Base-by-base conservation (phyloP, 2,329 filamentous ascomycete species). In the Gliomastix tumulicola region DNA sequence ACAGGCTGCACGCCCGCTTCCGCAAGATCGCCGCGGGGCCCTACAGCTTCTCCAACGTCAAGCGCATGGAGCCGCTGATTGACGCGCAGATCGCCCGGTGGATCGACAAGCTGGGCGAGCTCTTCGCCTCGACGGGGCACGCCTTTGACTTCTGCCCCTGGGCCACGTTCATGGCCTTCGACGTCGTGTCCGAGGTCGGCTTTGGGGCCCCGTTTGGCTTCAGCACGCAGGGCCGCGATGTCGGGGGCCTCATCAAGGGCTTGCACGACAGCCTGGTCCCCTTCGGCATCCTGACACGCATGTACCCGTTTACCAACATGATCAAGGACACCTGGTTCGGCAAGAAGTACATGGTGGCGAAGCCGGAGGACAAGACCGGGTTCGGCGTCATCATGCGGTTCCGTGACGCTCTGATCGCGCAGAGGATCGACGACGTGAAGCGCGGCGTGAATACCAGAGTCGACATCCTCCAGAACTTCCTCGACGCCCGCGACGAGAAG, bases 171-270 rank as follows among this genome's bases (percentile, higher is more conserved):
- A 63, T 76, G 60, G 72, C 71, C 4, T 78, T 75, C 55, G 74
- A 78, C 45, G 66, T 76, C 23, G 72, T 78, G 37, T 68, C 64
- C 18, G 69, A 74, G 41, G 58, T 78, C 28, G 71, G 68, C 2
- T 78, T 77, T 44, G 71, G 73, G 9, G 66, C 62, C 4, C 65
- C 72, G 2, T 67, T 79, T 36, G 73, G 74, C 10, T 79, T 79
- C 47, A 59, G 77, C 9, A 59, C 69, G 37, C 58, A 65, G 37
- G 73, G 63, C 15, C 54, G 57, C 17, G 74, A 79, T 45, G 63
- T 76, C 15, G 66, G 60, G 22, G 69, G 68, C 10, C 57, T 77
- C 7, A 76, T 77, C 40, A 54, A 72, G 48, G 66, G 66, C 0
- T 71, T 76, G 46, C 70, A 75, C 49, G 67, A 71, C 41, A 69